These are phyloP conservation scores for Solanum infundibuliforme DNA, from an alignment of 257 asterid species.

Conservation along the genomic window DNA sequence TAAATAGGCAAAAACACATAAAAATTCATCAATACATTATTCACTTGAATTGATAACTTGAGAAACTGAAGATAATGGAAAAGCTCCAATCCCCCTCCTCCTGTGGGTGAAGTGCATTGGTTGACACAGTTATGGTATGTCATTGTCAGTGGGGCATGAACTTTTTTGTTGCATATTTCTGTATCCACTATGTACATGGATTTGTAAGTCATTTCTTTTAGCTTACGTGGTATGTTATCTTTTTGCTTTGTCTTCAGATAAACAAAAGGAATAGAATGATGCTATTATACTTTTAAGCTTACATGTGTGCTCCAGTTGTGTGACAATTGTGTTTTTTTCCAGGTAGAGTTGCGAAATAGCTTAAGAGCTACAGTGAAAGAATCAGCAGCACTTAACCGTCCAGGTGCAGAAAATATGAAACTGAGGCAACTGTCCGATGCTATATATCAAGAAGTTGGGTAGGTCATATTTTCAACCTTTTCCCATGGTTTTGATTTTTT, in stretches of 20 bases:
- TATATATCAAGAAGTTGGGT: slow-evolving; percentile 91
- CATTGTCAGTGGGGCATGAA: neutral
- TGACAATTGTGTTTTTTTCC: slow-evolving; percentile 1
- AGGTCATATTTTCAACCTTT: slow-evolving; percentile 1
- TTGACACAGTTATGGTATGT: neutral
- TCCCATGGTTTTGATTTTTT: neutral
- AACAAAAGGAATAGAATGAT: neutral
- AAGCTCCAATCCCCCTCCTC: neutral
- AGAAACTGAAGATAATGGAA: neutral
- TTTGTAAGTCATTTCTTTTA: neutral
- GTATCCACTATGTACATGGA: neutral
- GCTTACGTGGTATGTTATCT: neutral
- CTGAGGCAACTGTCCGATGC: slow-evolving; percentile 96
- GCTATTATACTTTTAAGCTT: neutral
- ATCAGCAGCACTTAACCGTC: slow-evolving; percentile 57
- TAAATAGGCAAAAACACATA: neutral
- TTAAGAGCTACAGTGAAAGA: slow-evolving; percentile 62
- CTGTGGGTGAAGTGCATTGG: neutral
- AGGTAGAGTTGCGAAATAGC: slow-evolving; percentile 62
- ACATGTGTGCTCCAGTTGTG: neutral
- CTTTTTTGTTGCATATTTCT: neutral
- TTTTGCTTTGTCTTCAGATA: neutral
- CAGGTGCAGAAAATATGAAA: slow-evolving; percentile 77
- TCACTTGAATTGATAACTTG: neutral
- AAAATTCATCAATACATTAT: neutral